Conservation (phyloP, 352 stramenopile genomes). For the Pythium guiyangense region DNA sequence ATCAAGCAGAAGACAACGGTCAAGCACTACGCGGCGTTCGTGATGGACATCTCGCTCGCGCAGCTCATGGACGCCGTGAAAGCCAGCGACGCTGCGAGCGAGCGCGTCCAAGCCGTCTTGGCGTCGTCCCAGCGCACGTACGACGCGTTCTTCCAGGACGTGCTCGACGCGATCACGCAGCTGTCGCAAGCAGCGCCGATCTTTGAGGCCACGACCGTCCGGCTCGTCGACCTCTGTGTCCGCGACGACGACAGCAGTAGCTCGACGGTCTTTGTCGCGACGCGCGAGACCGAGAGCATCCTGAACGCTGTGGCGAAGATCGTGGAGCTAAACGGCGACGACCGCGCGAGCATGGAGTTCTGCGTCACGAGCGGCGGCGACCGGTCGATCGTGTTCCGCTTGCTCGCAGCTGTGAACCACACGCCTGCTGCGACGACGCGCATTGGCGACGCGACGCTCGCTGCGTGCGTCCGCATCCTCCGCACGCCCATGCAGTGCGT, state of each 20-base stretch:
- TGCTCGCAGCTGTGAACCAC: conserved; percentile 59
- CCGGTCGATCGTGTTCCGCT: conserved; percentile 51
- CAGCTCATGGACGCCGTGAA: conserved; percentile 65
- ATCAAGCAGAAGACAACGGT: conserved; percentile 44
- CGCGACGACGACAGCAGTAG: conserved; percentile 18
- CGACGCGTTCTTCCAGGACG: conserved; percentile 65
- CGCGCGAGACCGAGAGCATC: conserved; percentile 42
- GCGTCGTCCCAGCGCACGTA: conserved; percentile 46
- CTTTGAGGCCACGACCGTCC: conserved; percentile 75
- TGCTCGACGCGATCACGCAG: conserved; percentile 65
- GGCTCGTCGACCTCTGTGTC: conserved; percentile 60
- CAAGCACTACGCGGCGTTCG: conserved; percentile 59
- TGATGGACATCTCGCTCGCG: conserved; percentile 71
- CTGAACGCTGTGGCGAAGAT: conserved; percentile 77
- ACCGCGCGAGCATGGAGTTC: conserved; percentile 79
- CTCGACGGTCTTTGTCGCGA: conserved; percentile 19
- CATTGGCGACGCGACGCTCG: conserved; percentile 38
- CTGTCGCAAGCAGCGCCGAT: conserved; percentile 70
- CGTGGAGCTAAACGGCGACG: conserved; percentile 67
- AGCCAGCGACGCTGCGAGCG: conserved; percentile 15
- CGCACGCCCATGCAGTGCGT: conserved; percentile 79
- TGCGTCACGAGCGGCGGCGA: conserved; percentile 32
- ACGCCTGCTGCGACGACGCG: conserved; percentile 30
- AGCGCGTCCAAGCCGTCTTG: conserved; percentile 32
- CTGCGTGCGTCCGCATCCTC: conserved; percentile 56